A percentile compares a stretch with the other conserved stretches of the same genome.
phyloP scores from a whole-genome alignment of 1,284 basidiomycete species.

The Naganishia liquefaciens region DNA sequence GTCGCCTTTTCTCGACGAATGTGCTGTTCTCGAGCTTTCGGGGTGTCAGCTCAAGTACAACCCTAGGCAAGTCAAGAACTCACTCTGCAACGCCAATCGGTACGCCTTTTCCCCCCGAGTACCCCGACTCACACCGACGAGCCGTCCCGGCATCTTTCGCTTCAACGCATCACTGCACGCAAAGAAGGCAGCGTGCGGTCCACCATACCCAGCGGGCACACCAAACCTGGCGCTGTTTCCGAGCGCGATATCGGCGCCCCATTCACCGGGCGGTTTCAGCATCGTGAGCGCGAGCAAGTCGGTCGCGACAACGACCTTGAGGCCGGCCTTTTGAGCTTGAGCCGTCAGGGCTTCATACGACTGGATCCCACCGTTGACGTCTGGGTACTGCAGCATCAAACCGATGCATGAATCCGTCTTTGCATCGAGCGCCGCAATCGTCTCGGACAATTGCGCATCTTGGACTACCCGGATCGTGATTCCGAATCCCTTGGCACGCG shows the following conservation, averaged over 20 bases:
- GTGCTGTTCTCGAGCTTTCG: constrained; percentile 85
- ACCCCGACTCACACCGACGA: constrained; percentile 90
- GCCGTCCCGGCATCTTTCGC: constrained; percentile 93
- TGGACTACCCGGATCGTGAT: constrained; percentile 75
- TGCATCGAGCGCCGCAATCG: constrained; percentile 60
- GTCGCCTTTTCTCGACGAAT: constrained; percentile 95
- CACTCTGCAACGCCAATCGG: constrained; percentile 88
- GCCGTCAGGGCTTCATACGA: constrained; percentile 72
- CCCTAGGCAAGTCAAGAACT: constrained; percentile 43
- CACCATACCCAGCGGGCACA: constrained; percentile 85
- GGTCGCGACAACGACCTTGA: constrained; percentile 80
- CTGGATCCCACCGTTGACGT: constrained; percentile 80
- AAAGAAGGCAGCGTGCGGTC: constrained; percentile 94
- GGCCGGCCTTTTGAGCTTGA: constrained; percentile 72
- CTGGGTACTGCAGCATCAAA: constrained; percentile 86
- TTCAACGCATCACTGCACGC: constrained; percentile 89
- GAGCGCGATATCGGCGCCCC: constrained; percentile 94
- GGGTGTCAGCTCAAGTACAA: constrained; percentile 31
- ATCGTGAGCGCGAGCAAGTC: constrained; percentile 91
- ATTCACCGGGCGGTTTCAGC: constrained; percentile 95
- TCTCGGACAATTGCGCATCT: constrained; percentile 59
- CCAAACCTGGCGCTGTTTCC: constrained; percentile 96
- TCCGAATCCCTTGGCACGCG: constrained; percentile 85
- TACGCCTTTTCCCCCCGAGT: constrained; percentile 82
- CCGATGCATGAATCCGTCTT: constrained; percentile 68